phyloP scores from a whole-genome alignment of 305 asterid species.

The Solanum hybrid region DNA sequence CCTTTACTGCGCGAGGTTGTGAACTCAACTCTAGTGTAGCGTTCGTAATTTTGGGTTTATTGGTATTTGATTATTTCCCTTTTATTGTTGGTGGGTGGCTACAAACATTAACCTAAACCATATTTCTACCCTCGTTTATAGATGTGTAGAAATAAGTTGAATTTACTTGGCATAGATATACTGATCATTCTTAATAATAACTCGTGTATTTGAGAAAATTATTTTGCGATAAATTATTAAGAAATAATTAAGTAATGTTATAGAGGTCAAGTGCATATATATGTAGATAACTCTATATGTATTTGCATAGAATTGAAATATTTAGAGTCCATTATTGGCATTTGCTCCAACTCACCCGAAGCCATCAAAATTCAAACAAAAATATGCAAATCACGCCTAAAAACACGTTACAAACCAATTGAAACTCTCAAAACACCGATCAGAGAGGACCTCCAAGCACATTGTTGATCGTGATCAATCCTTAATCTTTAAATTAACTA shows the following conservation, averaged over 20 bases:
- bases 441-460: not conserved
- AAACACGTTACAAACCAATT: not conserved
- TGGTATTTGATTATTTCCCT: too few species aligned
- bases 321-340: too few species aligned
- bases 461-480: not conserved
- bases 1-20: too few species aligned
- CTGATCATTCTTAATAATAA: not conserved
- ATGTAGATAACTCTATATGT: not conserved
- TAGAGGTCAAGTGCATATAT: not conserved
- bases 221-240: not conserved
- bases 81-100: too few species aligned
- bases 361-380: not conserved
- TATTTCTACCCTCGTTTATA: not conserved
- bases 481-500: not conserved
- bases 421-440: not conserved
- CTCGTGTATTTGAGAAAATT: not conserved
- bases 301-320: not conserved
- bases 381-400: not conserved
- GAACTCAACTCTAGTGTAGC: too few species aligned
- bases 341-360: too few species aligned
- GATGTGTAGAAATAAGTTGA: not conserved
- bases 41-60: too few species aligned
- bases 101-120: not conserved
- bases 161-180: not conserved
- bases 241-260: not conserved